Conservation (phyloP, 73 alveolate species). For the Stentor coeruleus region DNA sequence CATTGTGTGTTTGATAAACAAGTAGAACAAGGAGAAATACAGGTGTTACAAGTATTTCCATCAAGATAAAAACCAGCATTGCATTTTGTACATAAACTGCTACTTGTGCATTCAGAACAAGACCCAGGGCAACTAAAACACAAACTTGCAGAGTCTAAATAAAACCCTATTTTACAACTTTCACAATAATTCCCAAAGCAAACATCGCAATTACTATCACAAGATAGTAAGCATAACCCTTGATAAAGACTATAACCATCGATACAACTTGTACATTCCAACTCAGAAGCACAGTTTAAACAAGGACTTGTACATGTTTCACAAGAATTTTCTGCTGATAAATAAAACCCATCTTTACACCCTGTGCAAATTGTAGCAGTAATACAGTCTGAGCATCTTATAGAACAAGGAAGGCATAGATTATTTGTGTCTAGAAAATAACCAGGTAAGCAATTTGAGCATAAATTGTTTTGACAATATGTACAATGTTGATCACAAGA, state of each 20-base stretch:
- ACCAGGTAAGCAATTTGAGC: too few relatives aligned
- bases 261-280: not conserved
- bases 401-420: too few relatives aligned
- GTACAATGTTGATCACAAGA: too few relatives aligned
- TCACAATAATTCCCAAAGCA: not conserved
- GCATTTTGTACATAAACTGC: not conserved
- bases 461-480: too few relatives aligned
- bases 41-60: not conserved
- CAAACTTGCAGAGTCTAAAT: not conserved
- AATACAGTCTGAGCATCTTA: not conserved
- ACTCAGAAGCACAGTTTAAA: not conserved
- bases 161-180: not conserved
- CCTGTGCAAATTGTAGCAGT: not conserved
- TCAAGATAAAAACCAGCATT: not conserved
- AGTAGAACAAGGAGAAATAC: not conserved
- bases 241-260: not conserved
- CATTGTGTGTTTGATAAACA: not conserved
- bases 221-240: not conserved
- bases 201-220: not conserved
- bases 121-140: not conserved
- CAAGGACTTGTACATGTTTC: not conserved
- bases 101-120: not conserved
- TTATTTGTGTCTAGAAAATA: too few relatives aligned
- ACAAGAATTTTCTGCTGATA: not conserved
- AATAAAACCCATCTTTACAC: not conserved